Evolutionary conservation across 257 asterid genomes (phyloP).

Genomic region (Agastache rugosa): DNA sequence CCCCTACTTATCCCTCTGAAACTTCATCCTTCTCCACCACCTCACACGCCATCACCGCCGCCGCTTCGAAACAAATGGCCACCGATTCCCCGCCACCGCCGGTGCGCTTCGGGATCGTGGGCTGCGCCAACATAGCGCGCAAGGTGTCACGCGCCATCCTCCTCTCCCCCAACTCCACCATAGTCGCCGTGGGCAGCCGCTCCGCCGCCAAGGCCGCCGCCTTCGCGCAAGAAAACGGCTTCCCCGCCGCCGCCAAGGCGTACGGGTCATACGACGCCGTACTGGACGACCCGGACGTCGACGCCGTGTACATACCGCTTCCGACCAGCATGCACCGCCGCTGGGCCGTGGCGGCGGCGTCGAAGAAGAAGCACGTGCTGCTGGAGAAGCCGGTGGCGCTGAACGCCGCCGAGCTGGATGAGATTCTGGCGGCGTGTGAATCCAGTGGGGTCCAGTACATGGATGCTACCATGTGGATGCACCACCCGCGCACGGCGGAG

Average conservation of each 20-base stretch:
- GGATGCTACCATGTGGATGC: conserved; percentile 67
- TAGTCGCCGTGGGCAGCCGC: conserved; percentile 62
- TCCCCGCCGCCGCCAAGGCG: conserved; percentile 48
- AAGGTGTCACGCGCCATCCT: conserved; percentile 57
- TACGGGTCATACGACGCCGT: conserved; percentile 58
- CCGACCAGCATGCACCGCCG: conserved; percentile 56
- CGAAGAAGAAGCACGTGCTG: conserved; percentile 54
- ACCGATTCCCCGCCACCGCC: conserved; percentile 35
- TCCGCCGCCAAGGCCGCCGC: conserved; percentile 49
- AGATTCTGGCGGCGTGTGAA: conserved; percentile 50
- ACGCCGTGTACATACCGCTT: conserved; percentile 56
- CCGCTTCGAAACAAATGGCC: conserved; percentile 34
- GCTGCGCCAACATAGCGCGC: conserved; percentile 58
- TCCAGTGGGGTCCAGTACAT: conserved; percentile 56
- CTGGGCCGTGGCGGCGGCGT: conserved; percentile 60
- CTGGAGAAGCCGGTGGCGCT: conserved; percentile 64
- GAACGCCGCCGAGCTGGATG: conserved; percentile 47
- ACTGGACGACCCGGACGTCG: conserved; percentile 55
- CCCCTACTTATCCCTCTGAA: not conserved
- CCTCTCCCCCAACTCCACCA: conserved; percentile 51
- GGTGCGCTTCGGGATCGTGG: conserved; percentile 52
- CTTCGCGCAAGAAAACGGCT: conserved; percentile 44
- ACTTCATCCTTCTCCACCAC: not conserved
- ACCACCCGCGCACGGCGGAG: conserved; percentile 52
- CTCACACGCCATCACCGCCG: not conserved